These are phyloP conservation scores for Cyanidioschyzon merolae DNA, from an alignment of 23 red algal species.

Conservation along the genomic window DNA sequence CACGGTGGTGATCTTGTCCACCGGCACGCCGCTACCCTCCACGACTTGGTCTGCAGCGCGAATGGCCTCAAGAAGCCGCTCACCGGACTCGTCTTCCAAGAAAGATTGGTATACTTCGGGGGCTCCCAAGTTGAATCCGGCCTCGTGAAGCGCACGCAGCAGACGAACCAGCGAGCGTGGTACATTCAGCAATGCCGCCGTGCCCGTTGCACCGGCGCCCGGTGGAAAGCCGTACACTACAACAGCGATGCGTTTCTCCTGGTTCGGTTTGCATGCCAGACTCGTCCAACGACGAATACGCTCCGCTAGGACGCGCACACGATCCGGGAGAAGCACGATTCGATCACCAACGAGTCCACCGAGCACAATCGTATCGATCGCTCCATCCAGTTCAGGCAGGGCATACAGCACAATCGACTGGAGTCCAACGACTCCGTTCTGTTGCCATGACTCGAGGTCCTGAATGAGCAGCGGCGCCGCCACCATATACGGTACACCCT, in stretches of 20 bases:
- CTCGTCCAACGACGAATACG: constrained; percentile 36
- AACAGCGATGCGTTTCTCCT: constrained; percentile 31
- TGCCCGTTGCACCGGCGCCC: constrained; percentile 39
- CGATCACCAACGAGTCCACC: constrained; percentile 51
- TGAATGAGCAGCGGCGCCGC: constrained; percentile 50
- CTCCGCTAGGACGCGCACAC: constrained; percentile 27
- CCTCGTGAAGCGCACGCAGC: constrained; percentile 12
- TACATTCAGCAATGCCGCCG: constrained; percentile 53
- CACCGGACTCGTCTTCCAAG: constrained; percentile 15
- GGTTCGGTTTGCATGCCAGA: constrained; percentile 22
- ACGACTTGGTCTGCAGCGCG: constrained; percentile 22
- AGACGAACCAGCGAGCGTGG: constrained; percentile 35
- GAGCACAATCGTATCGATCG: constrained; percentile 47
- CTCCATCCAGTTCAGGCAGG: constrained; percentile 46
- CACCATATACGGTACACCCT: constrained; percentile 44
- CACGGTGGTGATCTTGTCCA: constrained; percentile 21
- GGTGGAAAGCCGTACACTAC: constrained; percentile 56
- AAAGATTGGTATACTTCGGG: not conserved
- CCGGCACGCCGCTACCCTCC: constrained; percentile 11
- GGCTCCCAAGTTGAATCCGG: constrained; percentile 38
- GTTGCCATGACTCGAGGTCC: constrained; percentile 32
- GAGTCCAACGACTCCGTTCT: constrained; percentile 42
- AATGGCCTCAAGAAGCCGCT: constrained; percentile 10
- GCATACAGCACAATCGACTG: constrained; percentile 54
- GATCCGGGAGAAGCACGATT: constrained; percentile 40